A percentile compares a stretch with the other conserved stretches of the same genome.
These are phyloP conservation scores for Acephala macrosclerotiorum DNA, from an alignment of 2,329 filamentous ascomycete species.

Conservation along the genomic window DNA sequence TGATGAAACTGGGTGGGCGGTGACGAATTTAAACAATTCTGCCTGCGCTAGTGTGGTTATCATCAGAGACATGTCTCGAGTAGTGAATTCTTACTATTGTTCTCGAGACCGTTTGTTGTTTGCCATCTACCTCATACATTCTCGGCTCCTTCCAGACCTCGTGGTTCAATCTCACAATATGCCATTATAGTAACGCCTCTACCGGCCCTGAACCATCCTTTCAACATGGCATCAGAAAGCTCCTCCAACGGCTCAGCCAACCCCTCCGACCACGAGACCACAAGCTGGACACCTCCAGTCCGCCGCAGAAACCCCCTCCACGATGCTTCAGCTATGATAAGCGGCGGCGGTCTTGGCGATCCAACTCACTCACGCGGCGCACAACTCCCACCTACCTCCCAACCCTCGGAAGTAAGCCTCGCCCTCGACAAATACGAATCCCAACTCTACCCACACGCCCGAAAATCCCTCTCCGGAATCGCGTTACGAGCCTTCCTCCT, in stretches of 20 bases:
- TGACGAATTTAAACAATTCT: not conserved
- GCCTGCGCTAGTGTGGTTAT: not conserved
- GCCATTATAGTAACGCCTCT: not conserved
- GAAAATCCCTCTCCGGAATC: constrained; percentile 47
- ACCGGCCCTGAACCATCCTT: not conserved
- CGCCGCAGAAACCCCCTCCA: constrained; percentile 14
- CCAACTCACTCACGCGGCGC: not conserved
- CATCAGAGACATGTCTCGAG: not conserved
- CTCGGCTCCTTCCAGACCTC: not conserved
- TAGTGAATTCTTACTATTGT: constrained; percentile 8
- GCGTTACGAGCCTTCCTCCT: constrained; percentile 46
- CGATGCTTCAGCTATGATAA: constrained; percentile 22
- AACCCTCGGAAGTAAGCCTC: constrained; percentile 31
- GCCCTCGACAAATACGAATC: constrained; percentile 38
- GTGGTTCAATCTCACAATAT: not conserved
- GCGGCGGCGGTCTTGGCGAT: constrained; percentile 24
- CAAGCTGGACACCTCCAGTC: constrained; percentile 1
- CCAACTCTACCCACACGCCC: constrained; percentile 39
- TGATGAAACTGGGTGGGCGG: not conserved
- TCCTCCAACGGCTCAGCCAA: constrained; percentile 22
- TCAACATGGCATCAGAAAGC: constrained; percentile 25
- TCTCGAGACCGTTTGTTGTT: not conserved
- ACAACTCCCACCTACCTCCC: constrained; percentile 9
- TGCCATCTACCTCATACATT: not conserved
- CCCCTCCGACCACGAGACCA: constrained; percentile 13